A percentile compares a stretch with the other conserved stretches of the same genome.
Conservation (phyloP, 768 basidiomycete genomes). For the Podaxis sp. region DNA sequence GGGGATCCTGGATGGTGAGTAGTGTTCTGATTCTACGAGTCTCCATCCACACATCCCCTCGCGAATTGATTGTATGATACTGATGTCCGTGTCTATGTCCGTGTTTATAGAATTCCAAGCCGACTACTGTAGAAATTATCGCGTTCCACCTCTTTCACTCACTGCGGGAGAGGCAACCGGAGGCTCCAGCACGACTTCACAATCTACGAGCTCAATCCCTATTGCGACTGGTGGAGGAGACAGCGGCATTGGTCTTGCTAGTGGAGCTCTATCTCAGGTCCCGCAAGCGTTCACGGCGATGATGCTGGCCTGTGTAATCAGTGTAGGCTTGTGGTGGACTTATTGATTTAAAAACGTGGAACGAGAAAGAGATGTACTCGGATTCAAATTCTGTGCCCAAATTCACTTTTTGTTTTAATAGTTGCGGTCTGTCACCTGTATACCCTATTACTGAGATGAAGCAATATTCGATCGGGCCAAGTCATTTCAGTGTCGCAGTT, state of each 20-base stretch:
- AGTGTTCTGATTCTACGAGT: neutral
- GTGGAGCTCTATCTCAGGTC: neutral
- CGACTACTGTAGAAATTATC: slow-evolving; percentile 2
- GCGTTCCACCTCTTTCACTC: slow-evolving; percentile 1
- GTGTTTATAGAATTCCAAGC: neutral
- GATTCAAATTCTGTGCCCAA: neutral
- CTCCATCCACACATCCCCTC: neutral
- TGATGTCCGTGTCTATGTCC: neutral
- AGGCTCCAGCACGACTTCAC: neutral
- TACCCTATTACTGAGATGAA: neutral
- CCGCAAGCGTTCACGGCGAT: neutral
- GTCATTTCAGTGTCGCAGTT: neutral
- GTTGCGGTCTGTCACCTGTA: neutral
- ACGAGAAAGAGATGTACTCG: neutral
- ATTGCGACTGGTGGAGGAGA: neutral
- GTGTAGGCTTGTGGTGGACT: neutral
- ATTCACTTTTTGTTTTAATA: neutral
- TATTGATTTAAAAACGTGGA: neutral
- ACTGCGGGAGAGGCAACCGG: neutral
- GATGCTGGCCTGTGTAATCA: neutral
- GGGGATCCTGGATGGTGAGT: slow-evolving; percentile 6
- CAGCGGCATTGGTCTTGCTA: neutral
- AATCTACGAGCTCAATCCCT: neutral
- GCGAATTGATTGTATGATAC: neutral
- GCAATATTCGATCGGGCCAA: neutral